Evolutionary conservation across 208 protist species (phyloP).

Genomic region (Trypanosoma platydactyli): DNA sequence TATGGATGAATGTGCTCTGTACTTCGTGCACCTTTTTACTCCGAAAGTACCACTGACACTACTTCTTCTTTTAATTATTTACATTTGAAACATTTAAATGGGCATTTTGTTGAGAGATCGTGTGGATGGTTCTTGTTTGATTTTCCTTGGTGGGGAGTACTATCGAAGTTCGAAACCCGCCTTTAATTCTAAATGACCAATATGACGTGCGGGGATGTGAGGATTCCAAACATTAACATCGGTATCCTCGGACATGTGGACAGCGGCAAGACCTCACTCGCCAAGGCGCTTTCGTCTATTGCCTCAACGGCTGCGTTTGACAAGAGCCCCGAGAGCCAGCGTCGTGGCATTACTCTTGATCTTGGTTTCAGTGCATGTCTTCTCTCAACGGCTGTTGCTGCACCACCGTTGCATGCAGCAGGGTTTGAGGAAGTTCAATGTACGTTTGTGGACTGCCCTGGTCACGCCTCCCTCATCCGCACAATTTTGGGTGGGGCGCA

Average conservation of each 20-base stretch:
- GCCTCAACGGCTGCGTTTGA: constrained; percentile 97
- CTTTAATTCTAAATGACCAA: not conserved
- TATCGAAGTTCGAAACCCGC: too few relatives aligned
- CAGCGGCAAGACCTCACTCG: constrained; percentile 95
- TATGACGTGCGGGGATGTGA: constrained; percentile 6
- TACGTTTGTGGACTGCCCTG: constrained; percentile 98
- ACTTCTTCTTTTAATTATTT: too few relatives aligned
- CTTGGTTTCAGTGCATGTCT: constrained; percentile 96
- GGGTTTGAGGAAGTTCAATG: constrained; percentile 58
- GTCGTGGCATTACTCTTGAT: constrained; percentile 97
- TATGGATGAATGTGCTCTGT: not conserved
- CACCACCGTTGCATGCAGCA: constrained; percentile 26
- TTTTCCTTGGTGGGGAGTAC: too few relatives aligned
- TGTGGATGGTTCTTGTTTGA: too few relatives aligned
- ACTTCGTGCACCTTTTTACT: not conserved
- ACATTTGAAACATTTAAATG: too few relatives aligned
- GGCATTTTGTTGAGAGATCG: too few relatives aligned
- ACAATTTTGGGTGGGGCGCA: constrained; percentile 98
- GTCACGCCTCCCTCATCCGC: constrained; percentile 97
- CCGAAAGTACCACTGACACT: not conserved
- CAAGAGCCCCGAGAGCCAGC: constrained; percentile 96
- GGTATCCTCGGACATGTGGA: constrained; percentile 97
- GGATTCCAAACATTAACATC: constrained; percentile 92
- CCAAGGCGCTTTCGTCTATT: constrained; percentile 90
- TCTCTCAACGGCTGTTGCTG: constrained; percentile 16